phyloP scores from a whole-genome alignment of 192 early-diverging fungal genomes.

The Linnemannia zychae region DNA sequence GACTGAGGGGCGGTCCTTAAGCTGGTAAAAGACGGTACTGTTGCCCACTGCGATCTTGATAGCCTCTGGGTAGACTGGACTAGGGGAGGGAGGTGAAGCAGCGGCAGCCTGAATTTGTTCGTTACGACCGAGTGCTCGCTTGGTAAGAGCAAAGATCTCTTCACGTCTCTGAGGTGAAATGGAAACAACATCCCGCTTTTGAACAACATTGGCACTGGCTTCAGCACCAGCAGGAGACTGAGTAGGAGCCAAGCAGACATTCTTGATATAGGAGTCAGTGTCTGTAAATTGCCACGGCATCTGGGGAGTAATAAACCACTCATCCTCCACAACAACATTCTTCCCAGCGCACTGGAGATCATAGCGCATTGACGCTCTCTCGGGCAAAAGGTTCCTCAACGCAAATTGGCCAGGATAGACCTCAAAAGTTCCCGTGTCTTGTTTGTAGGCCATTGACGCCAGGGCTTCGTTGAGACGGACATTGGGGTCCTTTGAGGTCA shows the following conservation, averaged over 20 bases:
- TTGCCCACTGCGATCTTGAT: conserved; percentile 14
- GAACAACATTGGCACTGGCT: not conserved
- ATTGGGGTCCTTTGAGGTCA: conserved; percentile 35
- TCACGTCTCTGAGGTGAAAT: not conserved
- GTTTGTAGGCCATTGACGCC: conserved; percentile 2
- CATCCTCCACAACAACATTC: not conserved
- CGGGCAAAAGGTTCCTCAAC: not conserved
- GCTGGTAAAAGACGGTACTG: conserved; percentile 16
- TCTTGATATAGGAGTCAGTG: conserved; percentile 5
- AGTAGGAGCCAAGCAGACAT: conserved; percentile 1
- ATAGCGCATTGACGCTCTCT: conserved; percentile 1
- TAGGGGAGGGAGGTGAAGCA: not conserved
- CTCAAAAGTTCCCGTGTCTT: not conserved
- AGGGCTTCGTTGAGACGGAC: conserved; percentile 46
- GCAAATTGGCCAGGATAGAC: conserved; percentile 6
- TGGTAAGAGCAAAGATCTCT: not conserved
- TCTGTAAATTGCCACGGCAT: conserved; percentile 8
- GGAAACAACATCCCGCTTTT: not conserved
- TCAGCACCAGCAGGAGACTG: not conserved
- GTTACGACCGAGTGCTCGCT: conserved; percentile 7
- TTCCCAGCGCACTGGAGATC: conserved; percentile 1
- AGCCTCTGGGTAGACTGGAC: not conserved
- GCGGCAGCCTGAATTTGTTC: no score
- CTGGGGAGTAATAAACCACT: conserved; percentile 8
- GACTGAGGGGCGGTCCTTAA: conserved; percentile 13